Base-by-base conservation (phyloP, 495 filamentous ascomycete genomes). In the Cetradonia linearis region DNA sequence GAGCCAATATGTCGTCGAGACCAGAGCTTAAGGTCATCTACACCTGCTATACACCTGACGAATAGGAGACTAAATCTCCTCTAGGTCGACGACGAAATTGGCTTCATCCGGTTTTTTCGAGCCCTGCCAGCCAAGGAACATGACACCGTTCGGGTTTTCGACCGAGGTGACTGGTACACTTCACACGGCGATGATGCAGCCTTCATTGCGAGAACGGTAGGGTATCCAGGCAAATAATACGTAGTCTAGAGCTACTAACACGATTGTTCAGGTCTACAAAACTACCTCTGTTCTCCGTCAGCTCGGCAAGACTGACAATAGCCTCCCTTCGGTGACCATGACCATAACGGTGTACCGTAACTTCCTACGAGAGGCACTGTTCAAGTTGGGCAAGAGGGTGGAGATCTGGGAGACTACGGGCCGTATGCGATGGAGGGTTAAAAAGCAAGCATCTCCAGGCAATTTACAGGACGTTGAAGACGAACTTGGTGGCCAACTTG, bases 381-480 rank as follows among this genome's bases (percentile, higher is more conserved):
- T 96, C 73, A 85, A 85, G 60, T 78, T 96, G 3, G 89, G 91
- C 62, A 95, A 91, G 69, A 79, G 94, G 11, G 73, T 98, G 23
- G 94, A 98, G 74, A 88, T 98, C 59, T 96, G 88, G 83, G 85
- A 82, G 30, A 87, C 81, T 40, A 74, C 77, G 3, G 79, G 84
- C 10, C 83, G 88, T 55, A 90, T 87, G 71, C 86, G 88, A 64
- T 98, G 94, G 93, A 95, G 94, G 68, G 71, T 92, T 44, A 77
- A 74, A 46, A 97, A 96, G 74, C 87, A 91, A 67, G 91, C 92
- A 31, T 96, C 90, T 33, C 93, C 93, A 0, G 93, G 93, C 14
- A 98, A 98, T 71, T 72, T 98, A 37, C 94, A 98, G 72, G 94
- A 96, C 70, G 85, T 98, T 38, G 93, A 98, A 71, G 94, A 98